Conservation (phyloP, 352 stramenopile species). For the Pythium angustatum region DNA sequence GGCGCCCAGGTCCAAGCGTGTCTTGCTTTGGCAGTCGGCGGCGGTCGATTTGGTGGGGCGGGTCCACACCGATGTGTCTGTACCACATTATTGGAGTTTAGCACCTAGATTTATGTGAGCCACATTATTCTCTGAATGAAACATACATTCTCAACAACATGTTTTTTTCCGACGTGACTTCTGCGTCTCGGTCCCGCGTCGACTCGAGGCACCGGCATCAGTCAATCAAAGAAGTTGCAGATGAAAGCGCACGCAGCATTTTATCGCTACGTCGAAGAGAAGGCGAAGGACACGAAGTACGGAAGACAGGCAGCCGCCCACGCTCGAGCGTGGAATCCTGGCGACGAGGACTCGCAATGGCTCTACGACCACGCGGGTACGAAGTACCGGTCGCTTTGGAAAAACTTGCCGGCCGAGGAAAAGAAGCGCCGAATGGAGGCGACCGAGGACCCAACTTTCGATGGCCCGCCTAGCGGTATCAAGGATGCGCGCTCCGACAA, state of each 20-base stretch:
- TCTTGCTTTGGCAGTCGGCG: not conserved
- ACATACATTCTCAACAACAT: too few species aligned
- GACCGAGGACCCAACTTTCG: not conserved
- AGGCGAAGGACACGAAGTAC: not conserved
- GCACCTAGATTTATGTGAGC: too few species aligned
- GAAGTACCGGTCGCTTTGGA: not conserved
- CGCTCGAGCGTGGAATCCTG: not conserved
- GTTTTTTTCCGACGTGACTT: too few species aligned
- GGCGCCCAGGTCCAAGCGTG: too few species aligned
- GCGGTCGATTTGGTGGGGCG: too few species aligned
- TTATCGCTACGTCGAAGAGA: conserved; percentile 1
- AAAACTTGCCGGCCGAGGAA: not conserved
- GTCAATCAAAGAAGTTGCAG: too few species aligned
- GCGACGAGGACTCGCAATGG: not conserved
- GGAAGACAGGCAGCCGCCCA: not conserved
- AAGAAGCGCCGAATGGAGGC: not conserved
- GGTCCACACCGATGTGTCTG: too few species aligned
- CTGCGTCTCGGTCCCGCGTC: too few species aligned
- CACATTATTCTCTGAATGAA: too few species aligned
- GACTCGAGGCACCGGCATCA: too few species aligned
- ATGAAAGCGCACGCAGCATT: not conserved
- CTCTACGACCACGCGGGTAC: not conserved
- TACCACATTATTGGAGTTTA: too few species aligned
- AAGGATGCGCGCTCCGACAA: not conserved
- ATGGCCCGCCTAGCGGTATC: not conserved